Evolutionary conservation across 1,139 yeast species (phyloP).

Genomic region (Nakaseomyces delphensis): DNA sequence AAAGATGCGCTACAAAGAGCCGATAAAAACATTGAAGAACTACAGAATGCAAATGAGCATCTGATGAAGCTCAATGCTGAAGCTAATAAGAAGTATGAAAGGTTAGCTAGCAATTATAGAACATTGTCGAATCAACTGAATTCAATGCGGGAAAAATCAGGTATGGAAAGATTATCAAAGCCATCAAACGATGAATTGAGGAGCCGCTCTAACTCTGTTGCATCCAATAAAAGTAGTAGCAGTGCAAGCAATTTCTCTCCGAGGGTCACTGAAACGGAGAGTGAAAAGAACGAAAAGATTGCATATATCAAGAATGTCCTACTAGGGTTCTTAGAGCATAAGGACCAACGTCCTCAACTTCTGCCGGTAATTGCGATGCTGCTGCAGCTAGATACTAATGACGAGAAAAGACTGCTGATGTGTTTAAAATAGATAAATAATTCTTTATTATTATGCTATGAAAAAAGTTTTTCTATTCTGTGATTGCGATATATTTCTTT

Average conservation of each 20-base stretch:
- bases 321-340: constrained; percentile 81
- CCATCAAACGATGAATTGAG: constrained; percentile 2
- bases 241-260: constrained; percentile 2
- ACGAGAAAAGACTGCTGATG: constrained; percentile 58
- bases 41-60: constrained; percentile 47
- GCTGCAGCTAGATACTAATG: constrained; percentile 57
- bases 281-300: constrained; percentile 37
- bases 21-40: constrained; percentile 45
- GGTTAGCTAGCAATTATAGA: constrained; percentile 60
- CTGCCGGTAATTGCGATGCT: constrained; percentile 78
- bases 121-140: constrained; percentile 48
- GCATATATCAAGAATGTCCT: constrained; percentile 83
- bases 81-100: constrained; percentile 51
- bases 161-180: constrained; percentile 20
- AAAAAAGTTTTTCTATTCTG: neutral
- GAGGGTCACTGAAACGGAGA: constrained; percentile 19
- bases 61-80: constrained; percentile 65
- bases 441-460: no score
- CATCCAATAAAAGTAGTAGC: constrained; percentile 13
- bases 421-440: constrained; percentile 44
- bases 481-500: neutral
- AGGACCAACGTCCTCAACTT: constrained; percentile 77
- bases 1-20: constrained; percentile 46
- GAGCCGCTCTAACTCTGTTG: constrained; percentile 22
- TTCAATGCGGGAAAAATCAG: constrained; percentile 30